Evolutionary conservation across 1,284 basidiomycete species (phyloP).

Genomic region (Puccinia sorghi): DNA sequence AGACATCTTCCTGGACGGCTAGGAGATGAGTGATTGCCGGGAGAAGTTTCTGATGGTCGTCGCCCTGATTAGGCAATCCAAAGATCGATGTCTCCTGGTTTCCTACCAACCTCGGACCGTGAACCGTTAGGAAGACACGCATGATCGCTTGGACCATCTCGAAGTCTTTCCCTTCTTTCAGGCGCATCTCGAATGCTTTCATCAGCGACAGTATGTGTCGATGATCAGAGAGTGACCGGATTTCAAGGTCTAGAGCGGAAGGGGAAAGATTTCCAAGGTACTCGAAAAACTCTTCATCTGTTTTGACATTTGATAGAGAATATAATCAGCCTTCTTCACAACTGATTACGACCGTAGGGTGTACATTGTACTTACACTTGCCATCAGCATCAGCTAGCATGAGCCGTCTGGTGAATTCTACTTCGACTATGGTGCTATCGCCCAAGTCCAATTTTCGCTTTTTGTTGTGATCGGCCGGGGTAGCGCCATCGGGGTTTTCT

Average conservation of each 20-base stretch:
- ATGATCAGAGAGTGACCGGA: conserved; percentile 68
- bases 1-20: conserved; percentile 29
- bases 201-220: conserved; percentile 74
- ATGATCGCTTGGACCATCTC: conserved; percentile 91
- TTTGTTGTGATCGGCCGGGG: conserved; percentile 33
- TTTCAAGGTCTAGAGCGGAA: conserved; percentile 83
- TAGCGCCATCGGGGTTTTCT: conserved; percentile 56
- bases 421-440: conserved; percentile 65
- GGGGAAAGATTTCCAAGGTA: conserved; percentile 85
- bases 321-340: conserved; percentile 17
- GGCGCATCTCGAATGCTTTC: conserved; percentile 70
- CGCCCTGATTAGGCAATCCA: conserved; percentile 1
- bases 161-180: conserved; percentile 81
- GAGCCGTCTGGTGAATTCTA: conserved; percentile 72
- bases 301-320: not conserved
- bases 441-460: conserved; percentile 59
- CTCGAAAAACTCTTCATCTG: conserved; percentile 79
- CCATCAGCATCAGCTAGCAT: conserved; percentile 65
- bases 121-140: conserved; percentile 77
- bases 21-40: conserved; percentile 15
- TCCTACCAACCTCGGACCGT: conserved; percentile 71
- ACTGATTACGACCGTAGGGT: not conserved
- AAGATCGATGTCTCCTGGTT: conserved; percentile 2
- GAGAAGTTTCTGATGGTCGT: conserved; percentile 15
- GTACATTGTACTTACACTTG: conserved; percentile 66